Evolutionary conservation across 2,329 filamentous ascomycete genomes (phyloP).

Genomic region (Epichloe glyceriae): DNA sequence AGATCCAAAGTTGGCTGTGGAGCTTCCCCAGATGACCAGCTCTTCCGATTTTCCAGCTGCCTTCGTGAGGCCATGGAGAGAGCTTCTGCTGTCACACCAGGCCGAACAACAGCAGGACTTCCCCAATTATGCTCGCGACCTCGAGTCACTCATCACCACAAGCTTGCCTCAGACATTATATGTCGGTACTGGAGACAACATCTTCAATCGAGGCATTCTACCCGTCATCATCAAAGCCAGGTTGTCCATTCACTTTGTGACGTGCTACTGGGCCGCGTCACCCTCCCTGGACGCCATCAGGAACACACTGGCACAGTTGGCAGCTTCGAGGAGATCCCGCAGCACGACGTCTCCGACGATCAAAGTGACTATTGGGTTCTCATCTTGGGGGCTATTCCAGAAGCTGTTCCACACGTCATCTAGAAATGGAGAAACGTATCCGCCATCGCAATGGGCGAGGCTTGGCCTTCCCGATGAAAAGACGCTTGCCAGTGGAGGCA

Average conservation of each 20-base stretch:
- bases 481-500: slow-evolving; percentile 38
- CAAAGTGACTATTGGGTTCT: slow-evolving; percentile 62
- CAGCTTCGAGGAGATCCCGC: slow-evolving; percentile 24
- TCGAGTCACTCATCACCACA: slow-evolving; percentile 33
- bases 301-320: slow-evolving; percentile 46
- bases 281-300: slow-evolving; percentile 44
- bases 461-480: slow-evolving; percentile 50
- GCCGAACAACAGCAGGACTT: slow-evolving; percentile 28
- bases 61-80: slow-evolving; percentile 26
- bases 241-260: slow-evolving; percentile 60
- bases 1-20: background rate
- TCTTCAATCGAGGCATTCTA: slow-evolving; percentile 42
- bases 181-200: slow-evolving; percentile 44
- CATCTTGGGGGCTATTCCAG: slow-evolving; percentile 57
- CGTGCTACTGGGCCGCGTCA: slow-evolving; percentile 70
- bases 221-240: slow-evolving; percentile 48
- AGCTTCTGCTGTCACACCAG: slow-evolving; percentile 18
- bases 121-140: slow-evolving; percentile 31
- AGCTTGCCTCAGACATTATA: slow-evolving; percentile 35
- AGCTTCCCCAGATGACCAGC: background rate
- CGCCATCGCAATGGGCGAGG: slow-evolving; percentile 43
- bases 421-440: slow-evolving; percentile 47
- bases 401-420: slow-evolving; percentile 63
- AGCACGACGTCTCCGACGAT: slow-evolving; percentile 24
- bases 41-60: slow-evolving; percentile 20